phyloP scores from a whole-genome alignment of 768 basidiomycete species.

The Lenzites betulinus region DNA sequence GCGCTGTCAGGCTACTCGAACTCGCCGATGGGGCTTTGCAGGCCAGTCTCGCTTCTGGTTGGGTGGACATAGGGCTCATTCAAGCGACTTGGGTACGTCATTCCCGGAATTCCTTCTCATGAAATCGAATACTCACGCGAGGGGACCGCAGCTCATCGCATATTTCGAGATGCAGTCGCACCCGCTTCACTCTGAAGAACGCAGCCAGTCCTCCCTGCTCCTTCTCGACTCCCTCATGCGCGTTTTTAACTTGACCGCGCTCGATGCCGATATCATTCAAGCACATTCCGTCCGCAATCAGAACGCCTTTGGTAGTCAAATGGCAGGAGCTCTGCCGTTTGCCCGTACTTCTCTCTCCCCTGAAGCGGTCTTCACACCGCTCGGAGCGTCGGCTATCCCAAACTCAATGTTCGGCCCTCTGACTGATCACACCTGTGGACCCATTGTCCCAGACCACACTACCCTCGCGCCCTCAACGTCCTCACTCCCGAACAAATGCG shows the following conservation, averaged over 20 bases:
- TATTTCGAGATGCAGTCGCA: constrained; percentile 74
- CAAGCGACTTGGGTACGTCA: constrained; percentile 60
- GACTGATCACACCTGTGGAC: neutral
- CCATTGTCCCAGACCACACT: constrained; percentile 1
- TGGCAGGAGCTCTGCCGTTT: neutral
- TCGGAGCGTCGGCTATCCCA: neutral
- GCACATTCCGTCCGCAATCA: constrained; percentile 32
- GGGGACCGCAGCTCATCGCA: constrained; percentile 53
- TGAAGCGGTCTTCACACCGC: neutral
- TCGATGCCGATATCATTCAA: constrained; percentile 59
- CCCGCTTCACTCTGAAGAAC: constrained; percentile 53
- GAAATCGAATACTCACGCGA: neutral
- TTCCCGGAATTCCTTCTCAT: neutral
- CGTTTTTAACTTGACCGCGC: constrained; percentile 51
- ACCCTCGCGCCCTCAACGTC: neutral
- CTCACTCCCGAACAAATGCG: neutral
- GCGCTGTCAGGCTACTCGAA: constrained; percentile 62
- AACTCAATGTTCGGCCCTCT: neutral
- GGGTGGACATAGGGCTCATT: constrained; percentile 72
- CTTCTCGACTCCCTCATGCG: constrained; percentile 72
- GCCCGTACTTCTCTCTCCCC: neutral
- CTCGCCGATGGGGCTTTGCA: constrained; percentile 71
- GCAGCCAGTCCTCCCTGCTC: constrained; percentile 56
- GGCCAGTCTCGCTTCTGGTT: constrained; percentile 67
- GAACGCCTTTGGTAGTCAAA: neutral